Evolutionary conservation across 1,284 basidiomycete genomes (phyloP), one percentile per base, ranked within the genome.

Genomic region (Rhodotorula sp.): DNA sequence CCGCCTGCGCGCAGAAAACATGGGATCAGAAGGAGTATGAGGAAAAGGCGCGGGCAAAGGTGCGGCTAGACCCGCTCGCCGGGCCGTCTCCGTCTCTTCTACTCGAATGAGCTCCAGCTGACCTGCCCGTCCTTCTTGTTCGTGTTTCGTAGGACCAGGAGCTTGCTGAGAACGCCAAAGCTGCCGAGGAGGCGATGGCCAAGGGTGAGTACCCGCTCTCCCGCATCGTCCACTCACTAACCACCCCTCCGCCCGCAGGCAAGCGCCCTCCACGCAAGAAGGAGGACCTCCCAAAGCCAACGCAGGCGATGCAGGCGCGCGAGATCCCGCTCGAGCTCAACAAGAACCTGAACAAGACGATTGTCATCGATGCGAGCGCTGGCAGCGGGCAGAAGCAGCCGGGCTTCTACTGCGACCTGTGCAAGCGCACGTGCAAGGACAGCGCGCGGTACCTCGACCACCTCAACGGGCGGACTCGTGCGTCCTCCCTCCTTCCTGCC

Each of bases 401-500:
- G 27, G 94, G 94, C 0, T 97, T 96, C 83, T 91, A 88, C 81
- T 97, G 94, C 79, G 93, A 95, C 79, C 84, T 90, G 17, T 97
- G 94, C 81, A 90, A 88, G 77, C 85, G 92, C 76, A 97, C 91
- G 32, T 92, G 93, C 82, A 97, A 97, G 82, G 96, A 99, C 80
- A 95, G 89, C 71, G 86, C 90, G 37, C 91, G 89, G 2, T 99
- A 98, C 81, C 84, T 99, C 62, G 96, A 99, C 81, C 97, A 99
- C 81, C 88, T 99, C 69, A 99, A 99, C 82, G 90, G 92, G 61
- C 87, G 94, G 83, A 88, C 89, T 72, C 97, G 94, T 97, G 81
- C 80, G 92, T 88, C 41, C 6, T 63, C 34, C 15, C 48, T 36
- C 29, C 36, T 55, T 32, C n/a, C 37, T 44, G n/a, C 12, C 50